phyloP scores from a whole-genome alignment of 23 red algal genomes.

The Cyanidium caldarium region DNA sequence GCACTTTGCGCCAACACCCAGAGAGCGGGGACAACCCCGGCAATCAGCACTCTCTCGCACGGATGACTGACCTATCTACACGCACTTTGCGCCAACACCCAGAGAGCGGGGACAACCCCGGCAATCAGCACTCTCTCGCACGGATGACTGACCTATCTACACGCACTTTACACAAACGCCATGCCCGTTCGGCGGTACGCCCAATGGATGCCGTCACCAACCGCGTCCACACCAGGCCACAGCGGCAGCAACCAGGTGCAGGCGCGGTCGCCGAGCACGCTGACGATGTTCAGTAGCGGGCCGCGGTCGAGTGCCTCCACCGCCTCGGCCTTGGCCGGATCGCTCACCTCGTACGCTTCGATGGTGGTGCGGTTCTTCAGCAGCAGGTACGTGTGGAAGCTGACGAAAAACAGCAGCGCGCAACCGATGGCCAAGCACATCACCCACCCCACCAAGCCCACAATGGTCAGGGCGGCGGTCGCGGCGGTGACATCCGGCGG shows the following conservation, averaged over 20 bases:
- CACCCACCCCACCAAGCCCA: conserved; percentile 46
- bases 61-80: too few species aligned
- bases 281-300: conserved; percentile 25
- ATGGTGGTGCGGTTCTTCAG: conserved; percentile 67
- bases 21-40: too few species aligned
- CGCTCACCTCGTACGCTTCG: conserved; percentile 76
- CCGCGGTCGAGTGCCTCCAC: conserved; percentile 49
- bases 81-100: too few species aligned
- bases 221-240: neutral
- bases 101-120: too few species aligned
- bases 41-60: too few species aligned
- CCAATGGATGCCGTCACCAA: neutral
- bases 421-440: conserved; percentile 31
- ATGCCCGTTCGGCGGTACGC: neutral
- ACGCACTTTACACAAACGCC: neutral
- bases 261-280: conserved; percentile 19
- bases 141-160: too few species aligned
- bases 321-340: conserved; percentile 20
- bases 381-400: conserved; percentile 57
- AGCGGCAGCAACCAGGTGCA: conserved; percentile 33
- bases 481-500: neutral
- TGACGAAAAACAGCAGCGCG: conserved; percentile 64
- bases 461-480: neutral
- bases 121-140: too few species aligned
- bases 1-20: too few species aligned